Evolutionary conservation across 441 rosid genomes (phyloP).

Genomic region (Theobroma grandiflorum): DNA sequence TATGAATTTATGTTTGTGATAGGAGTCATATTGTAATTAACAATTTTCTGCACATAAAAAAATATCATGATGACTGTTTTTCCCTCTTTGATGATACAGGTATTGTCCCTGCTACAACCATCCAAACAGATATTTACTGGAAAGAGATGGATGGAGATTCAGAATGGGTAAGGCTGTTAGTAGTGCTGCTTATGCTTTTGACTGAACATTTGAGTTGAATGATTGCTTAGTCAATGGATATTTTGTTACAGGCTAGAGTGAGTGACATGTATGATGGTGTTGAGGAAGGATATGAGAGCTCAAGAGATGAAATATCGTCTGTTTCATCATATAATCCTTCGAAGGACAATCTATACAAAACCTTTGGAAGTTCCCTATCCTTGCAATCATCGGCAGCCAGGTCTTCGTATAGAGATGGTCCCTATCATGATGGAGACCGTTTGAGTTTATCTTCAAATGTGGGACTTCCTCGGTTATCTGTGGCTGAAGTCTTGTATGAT

Average conservation of each 20-base stretch:
- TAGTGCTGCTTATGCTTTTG: constrained; percentile 27
- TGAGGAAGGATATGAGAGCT: constrained; percentile 94
- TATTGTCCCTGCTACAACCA: constrained; percentile 74
- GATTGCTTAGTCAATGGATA: constrained; percentile 16
- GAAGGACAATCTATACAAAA: constrained; percentile 65
- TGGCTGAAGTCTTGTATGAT: constrained; percentile 74
- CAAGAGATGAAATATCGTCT: constrained; percentile 89
- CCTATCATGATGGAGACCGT: constrained; percentile 59
- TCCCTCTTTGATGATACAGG: constrained; percentile 54
- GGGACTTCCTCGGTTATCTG: constrained; percentile 67
- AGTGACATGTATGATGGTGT: constrained; percentile 71
- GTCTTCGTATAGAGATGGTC: constrained; percentile 69
- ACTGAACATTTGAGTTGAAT: constrained; percentile 7
- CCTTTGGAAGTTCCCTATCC: constrained; percentile 84
- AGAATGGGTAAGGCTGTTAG: constrained; percentile 82
- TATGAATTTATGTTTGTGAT: constrained; percentile 7
- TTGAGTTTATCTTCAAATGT: constrained; percentile 68
- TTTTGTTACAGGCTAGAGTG: constrained; percentile 68
- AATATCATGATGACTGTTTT: constrained; percentile 18
- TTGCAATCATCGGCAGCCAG: constrained; percentile 73
- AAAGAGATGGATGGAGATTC: constrained; percentile 96
- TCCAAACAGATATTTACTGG: constrained; percentile 82
- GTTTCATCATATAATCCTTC: constrained; percentile 77
- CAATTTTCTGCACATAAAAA: background rate
- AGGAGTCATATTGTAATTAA: constrained; percentile 13